Evolutionary conservation across 2,329 filamentous ascomycete species (phyloP), one percentile per base, ranked within the genome.

Genomic region (Botrytis pseudocinerea): DNA sequence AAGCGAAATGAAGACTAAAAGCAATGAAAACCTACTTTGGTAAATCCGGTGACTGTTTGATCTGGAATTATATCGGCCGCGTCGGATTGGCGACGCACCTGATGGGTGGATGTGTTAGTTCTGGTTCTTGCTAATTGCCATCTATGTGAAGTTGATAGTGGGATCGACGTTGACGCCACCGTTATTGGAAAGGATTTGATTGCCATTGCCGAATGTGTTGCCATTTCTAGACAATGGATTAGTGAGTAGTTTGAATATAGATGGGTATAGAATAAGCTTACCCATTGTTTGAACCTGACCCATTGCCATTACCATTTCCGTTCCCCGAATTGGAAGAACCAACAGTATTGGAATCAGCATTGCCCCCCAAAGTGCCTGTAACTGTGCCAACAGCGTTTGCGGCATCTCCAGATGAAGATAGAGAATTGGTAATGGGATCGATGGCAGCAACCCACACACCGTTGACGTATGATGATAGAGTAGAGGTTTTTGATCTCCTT

Each of bases 61-160:
- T 38, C 32, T n/a, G 46, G 48, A 28, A 57, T 28, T 7, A 22
- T 14, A 69, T 69, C 65, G 25, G n/a, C 40, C n/a, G 65, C 65
- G 32, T 46, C 65, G 65, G 48, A 48, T 40, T 54, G 46, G 35
- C 65, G 65, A 69, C 65, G 65, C 20, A 22, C 25, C 65, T 69
- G n/a, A 8, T 64, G n/a, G n/a, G 42, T 2, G 28, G 42, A 38
- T 64, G 62, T 64, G 62, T 64, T 64, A 46, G 28, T 46, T 14
- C 10, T 18, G 32, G 25, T 1, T 32, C 35, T 64, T 7, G 12
- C 32, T 46, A 9, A 14, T 28, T 64, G 25, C n/a, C 32, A 6
- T 28, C 20, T 32, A 64, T 12, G 35, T 28, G 8, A 69, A 18
- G 3, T 59, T 69, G 51, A 59, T 42, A 6, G 38, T 32, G 4